Evolutionary conservation across 352 stramenopile species (phyloP), one percentile per base, ranked within the genome.

Genomic region (Phytophthora lateralis): DNA sequence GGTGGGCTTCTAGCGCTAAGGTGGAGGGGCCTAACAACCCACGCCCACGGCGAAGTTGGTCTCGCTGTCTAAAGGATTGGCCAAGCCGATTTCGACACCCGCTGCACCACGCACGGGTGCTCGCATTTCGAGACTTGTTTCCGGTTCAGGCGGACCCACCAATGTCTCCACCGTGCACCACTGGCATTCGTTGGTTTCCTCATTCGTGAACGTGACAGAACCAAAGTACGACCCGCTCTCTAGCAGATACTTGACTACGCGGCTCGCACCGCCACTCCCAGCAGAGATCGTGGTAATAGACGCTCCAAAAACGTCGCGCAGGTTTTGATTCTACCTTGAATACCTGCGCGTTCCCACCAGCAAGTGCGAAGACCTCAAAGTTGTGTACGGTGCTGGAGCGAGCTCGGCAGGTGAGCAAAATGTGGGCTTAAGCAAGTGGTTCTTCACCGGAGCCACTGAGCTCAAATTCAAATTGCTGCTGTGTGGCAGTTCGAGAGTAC

Each of bases 131-230:
- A 98, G 67, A 14, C 78, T 95, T 6, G 75, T 71, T 58, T 97
- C 88, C 0, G 87, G 85, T 12, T 86, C 73, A 0, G 88, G 88
- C 5, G 84, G 80, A 42, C 70, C 76, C 4, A 95, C 89, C 2
- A 80, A 80, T 10, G 97, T 89, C 58, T 98, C 88, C 4, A 98
- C 82, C 11, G 95, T 98, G 70, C 97, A 98, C 95, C 95, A 98
- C 7, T 91, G 63, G 55, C 89, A 96, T 53, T 93, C 80, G n/a
- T 75, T 82, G 17, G 80, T 93, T 7, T 55, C 49, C 27, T 78
- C 63, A 51, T 96, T 93, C 10, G 82, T 97, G 57, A 98, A 98
- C 11, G 90, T 98, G 45, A 98, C 80, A 7, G 86, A 95, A 6
- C 95, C 95, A 70, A 95, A 97, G 62, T 97, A 98, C 38, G 76